phyloP scores from a whole-genome alignment of 345 rosid genomes.

The Populus deltoides region DNA sequence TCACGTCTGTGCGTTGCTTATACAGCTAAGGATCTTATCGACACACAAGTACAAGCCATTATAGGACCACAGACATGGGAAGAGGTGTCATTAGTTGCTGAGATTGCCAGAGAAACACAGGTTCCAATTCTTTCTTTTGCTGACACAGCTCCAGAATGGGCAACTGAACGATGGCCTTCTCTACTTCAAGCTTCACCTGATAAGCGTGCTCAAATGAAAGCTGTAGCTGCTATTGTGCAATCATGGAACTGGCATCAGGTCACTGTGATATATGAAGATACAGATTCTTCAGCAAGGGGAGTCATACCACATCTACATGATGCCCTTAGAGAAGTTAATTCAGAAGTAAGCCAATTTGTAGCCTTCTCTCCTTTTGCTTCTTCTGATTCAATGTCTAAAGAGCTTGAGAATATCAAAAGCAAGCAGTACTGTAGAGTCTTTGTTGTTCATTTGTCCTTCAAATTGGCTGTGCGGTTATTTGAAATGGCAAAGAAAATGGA shows the following conservation, averaged over 20 bases:
- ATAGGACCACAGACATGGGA: slow-evolving; percentile 31
- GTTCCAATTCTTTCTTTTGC: slow-evolving; percentile 23
- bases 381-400: neutral
- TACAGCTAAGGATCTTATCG: slow-evolving; percentile 16
- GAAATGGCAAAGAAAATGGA: slow-evolving; percentile 20
- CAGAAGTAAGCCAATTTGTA: slow-evolving; percentile 8
- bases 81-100: slow-evolving; percentile 22
- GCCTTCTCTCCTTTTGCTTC: slow-evolving; percentile 9
- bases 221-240: slow-evolving; percentile 21
- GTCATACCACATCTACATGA: slow-evolving; percentile 9
- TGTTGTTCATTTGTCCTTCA: slow-evolving; percentile 22
- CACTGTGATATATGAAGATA: slow-evolving; percentile 15
- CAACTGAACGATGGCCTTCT: slow-evolving; percentile 12
- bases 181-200: slow-evolving; percentile 21
- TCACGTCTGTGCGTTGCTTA: too few relatives aligned
- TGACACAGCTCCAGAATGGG: slow-evolving; percentile 22
- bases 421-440: slow-evolving; percentile 27
- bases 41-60: slow-evolving; percentile 14
- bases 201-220: slow-evolving; percentile 21
- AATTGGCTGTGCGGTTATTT: slow-evolving; percentile 14
- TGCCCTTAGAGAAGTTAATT: slow-evolving; percentile 9
- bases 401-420: slow-evolving; percentile 3
- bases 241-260: slow-evolving; percentile 24
- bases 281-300: slow-evolving; percentile 8
- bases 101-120: slow-evolving; percentile 11